phyloP scores from a whole-genome alignment of 257 asterid species.

The Leonotis leonurus region DNA sequence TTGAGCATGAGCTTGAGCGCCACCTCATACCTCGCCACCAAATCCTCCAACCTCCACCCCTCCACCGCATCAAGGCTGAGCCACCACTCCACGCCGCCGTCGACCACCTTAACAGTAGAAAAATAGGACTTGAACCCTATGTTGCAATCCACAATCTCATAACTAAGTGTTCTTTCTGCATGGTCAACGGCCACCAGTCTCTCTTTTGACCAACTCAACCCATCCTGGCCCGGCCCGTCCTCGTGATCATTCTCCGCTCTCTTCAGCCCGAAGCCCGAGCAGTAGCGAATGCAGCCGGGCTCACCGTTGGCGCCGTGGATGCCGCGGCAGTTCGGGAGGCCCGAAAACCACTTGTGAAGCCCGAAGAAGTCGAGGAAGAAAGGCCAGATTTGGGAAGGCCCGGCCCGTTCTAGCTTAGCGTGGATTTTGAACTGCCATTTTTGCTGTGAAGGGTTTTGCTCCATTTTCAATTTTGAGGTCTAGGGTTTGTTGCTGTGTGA shows the following conservation, averaged over 20 bases:
- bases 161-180: slow-evolving; percentile 28
- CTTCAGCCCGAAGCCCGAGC: slow-evolving; percentile 49
- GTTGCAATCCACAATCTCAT: slow-evolving; percentile 60
- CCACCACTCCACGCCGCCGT: slow-evolving; percentile 48
- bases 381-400: slow-evolving; percentile 54
- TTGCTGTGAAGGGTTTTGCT: slow-evolving; percentile 11
- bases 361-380: slow-evolving; percentile 57
- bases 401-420: slow-evolving; percentile 37
- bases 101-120: slow-evolving; percentile 39
- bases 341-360: slow-evolving; percentile 58
- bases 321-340: slow-evolving; percentile 53
- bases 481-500: not conserved
- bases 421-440: slow-evolving; percentile 55
- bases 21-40: slow-evolving; percentile 39
- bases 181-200: slow-evolving; percentile 30
- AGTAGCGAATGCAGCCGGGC: slow-evolving; percentile 59
- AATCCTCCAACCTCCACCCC: slow-evolving; percentile 45
- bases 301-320: slow-evolving; percentile 56
- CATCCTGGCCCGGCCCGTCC: not conserved
- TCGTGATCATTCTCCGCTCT: not conserved
- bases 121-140: slow-evolving; percentile 53
- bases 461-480: slow-evolving; percentile 8
- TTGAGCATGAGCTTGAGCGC: slow-evolving; percentile 42
- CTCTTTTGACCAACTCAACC: slow-evolving; percentile 49
- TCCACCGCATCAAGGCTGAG: slow-evolving; percentile 58